Evolutionary conservation across 2,329 filamentous ascomycete species (phyloP).

Genomic region (Stylonectria norvegica): DNA sequence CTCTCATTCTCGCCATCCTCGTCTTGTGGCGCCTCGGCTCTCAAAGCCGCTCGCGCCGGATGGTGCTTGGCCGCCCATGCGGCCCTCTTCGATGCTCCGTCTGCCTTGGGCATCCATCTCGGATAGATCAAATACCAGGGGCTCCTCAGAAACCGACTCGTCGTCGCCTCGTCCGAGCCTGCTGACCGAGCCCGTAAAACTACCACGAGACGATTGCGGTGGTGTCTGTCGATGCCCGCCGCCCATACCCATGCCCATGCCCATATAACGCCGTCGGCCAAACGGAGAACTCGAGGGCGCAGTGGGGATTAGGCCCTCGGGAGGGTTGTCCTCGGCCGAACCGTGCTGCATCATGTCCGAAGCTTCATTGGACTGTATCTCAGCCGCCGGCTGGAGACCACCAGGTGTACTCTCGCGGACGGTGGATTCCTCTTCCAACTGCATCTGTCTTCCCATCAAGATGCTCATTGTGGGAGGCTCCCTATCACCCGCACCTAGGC

Average conservation of each 20-base stretch:
- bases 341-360: conserved; percentile 40
- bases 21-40: conserved; percentile 33
- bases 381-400: conserved; percentile 41
- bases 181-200: conserved; percentile 40
- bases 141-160: conserved; percentile 61
- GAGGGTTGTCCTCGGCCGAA: conserved; percentile 45
- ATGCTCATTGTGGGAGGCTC: conserved; percentile 64
- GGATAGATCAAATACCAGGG: conserved; percentile 69
- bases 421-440: conserved; percentile 32
- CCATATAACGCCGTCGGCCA: conserved; percentile 45
- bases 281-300: conserved; percentile 44
- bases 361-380: conserved; percentile 37
- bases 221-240: conserved; percentile 40
- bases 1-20: conserved; percentile 33
- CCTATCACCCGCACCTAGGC: conserved; percentile 62
- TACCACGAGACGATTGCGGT: conserved; percentile 44
- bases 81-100: conserved; percentile 56
- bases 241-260: conserved; percentile 36
- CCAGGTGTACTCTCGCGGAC: conserved; percentile 18
- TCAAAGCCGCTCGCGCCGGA: conserved; percentile 40
- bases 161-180: conserved; percentile 42
- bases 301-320: conserved; percentile 41
- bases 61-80: conserved; percentile 34
- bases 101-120: conserved; percentile 61
- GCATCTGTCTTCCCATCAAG: conserved; percentile 48